Evolutionary conservation across 108 stramenopile species (phyloP).

Genomic region (Fragilaria radians): DNA sequence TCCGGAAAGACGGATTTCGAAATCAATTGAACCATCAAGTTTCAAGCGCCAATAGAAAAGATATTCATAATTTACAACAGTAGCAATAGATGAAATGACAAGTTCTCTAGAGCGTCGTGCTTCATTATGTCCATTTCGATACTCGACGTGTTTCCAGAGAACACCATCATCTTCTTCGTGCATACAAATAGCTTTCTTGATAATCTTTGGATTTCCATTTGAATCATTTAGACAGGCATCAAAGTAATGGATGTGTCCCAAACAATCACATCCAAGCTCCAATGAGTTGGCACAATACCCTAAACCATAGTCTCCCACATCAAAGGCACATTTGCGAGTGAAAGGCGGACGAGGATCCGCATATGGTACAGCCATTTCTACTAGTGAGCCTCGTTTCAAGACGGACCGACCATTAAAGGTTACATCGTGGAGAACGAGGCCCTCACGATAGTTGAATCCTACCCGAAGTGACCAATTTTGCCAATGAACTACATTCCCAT

Average conservation of each 20-base stretch:
- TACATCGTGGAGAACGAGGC: slow-evolving; percentile 54
- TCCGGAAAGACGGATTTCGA: slow-evolving; percentile 44
- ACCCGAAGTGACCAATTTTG: slow-evolving; percentile 59
- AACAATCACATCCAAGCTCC: slow-evolving; percentile 65
- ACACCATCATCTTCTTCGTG: slow-evolving; percentile 72
- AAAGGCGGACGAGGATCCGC: slow-evolving; percentile 50
- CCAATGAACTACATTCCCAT: slow-evolving; percentile 49
- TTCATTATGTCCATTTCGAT: slow-evolving; percentile 69
- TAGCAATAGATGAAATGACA: slow-evolving; percentile 54
- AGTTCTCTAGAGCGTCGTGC: slow-evolving; percentile 47
- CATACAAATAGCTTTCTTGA: slow-evolving; percentile 64
- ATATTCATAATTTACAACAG: slow-evolving; percentile 77
- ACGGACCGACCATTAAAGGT: slow-evolving; percentile 43
- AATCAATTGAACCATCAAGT: slow-evolving; percentile 47
- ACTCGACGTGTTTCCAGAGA: slow-evolving; percentile 76
- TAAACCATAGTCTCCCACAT: slow-evolving; percentile 45
- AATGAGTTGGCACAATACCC: slow-evolving; percentile 56
- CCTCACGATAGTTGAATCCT: slow-evolving; percentile 67
- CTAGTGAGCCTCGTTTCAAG: slow-evolving; percentile 42
- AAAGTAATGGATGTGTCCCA: slow-evolving; percentile 74
- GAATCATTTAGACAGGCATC: slow-evolving; percentile 46
- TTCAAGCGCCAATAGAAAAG: slow-evolving; percentile 54
- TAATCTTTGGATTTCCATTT: slow-evolving; percentile 20
- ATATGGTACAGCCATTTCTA: slow-evolving; percentile 79
- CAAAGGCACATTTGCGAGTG: slow-evolving; percentile 53